Evolutionary conservation across 257 asterid species (phyloP), one percentile per base, ranked within the genome.

Genomic region (Petrea volubilis): DNA sequence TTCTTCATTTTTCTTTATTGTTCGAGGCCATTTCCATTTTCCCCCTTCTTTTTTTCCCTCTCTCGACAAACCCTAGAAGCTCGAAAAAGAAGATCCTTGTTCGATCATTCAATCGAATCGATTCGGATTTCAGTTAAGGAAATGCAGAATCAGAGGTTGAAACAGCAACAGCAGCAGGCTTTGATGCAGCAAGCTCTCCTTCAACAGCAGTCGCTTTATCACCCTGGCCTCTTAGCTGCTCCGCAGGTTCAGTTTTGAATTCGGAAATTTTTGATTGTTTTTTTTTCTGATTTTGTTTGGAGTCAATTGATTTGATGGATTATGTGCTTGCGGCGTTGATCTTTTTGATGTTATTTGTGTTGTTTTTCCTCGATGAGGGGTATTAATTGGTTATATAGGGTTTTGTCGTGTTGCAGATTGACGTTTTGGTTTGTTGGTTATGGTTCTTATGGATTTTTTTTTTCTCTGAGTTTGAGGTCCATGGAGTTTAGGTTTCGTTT

Each of bases 131-230:
- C 11, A 68, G 53, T 57, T 38, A 57, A 56, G 62, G 80, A 77
- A 81, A 92, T 92, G 98, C 95, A 86, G 88, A 85, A 93, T 68
- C 95, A 87, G 81, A 85, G 97, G 78, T 58, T 93, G 70, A 88
- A 90, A 83, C 96, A 84, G 72, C 97, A 93, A 57, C 97, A 90
- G 7, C 98, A 90, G 2, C 92, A 84, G 74, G 97, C 96, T 57
- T 70, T 93, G 91, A 90, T 93, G 95, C 98, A 90, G 77, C 98
- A 93, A 77, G 98, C 96, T 73, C 88, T 93, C 71, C 89, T 93
- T 49, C 97, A 90, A 62, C 98, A 93, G 57, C 98, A 87, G 81
- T 80, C 97, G 58, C 88, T 93, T 33, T 90, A 93, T 60, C 97
- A 90, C 66, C 97, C 96, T 18, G 98, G 93, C 60, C 88, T 93